A percentile compares a stretch with the other conserved stretches of the same genome.
Conservation (phyloP, 106 monocot genomes). For the Phalaenopsis equestris region DNA sequence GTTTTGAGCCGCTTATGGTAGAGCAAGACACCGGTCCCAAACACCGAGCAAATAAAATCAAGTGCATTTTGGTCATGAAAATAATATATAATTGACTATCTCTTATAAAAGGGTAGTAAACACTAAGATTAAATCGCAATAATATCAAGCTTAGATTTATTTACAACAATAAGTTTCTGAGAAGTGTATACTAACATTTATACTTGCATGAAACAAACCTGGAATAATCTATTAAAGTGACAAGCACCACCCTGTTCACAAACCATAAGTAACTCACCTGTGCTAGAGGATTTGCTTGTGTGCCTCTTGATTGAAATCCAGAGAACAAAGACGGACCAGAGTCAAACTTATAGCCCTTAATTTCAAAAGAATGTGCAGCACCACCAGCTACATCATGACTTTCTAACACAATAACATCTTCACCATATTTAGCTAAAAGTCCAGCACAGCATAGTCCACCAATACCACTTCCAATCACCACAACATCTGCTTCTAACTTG, state of each 20-base stretch:
- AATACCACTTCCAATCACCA: constrained; percentile 92
- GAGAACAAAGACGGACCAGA: constrained; percentile 97
- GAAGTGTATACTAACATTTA: neutral
- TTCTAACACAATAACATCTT: constrained; percentile 89
- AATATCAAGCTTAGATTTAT: neutral
- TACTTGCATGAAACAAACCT: neutral
- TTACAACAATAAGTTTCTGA: neutral
- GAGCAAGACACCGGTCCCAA: no score
- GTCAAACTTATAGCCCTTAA: constrained; percentile 92
- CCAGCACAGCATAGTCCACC: constrained; percentile 93
- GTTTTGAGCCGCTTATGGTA: no score
- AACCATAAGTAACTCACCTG: constrained; percentile 43
- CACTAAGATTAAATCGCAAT: no score
- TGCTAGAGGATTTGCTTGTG: constrained; percentile 92
- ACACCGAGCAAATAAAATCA: neutral
- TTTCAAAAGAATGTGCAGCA: constrained; percentile 89
- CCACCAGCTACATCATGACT: constrained; percentile 96
- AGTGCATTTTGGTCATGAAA: neutral
- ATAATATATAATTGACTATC: no score
- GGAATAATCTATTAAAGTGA: neutral
- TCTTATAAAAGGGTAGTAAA: neutral
- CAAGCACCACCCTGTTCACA: neutral
- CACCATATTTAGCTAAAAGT: constrained; percentile 75
- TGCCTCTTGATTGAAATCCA: constrained; percentile 89
- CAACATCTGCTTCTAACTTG: constrained; percentile 87